Conservation (phyloP, 2,329 filamentous ascomycete genomes). For the Colletotrichum sp. region DNA sequence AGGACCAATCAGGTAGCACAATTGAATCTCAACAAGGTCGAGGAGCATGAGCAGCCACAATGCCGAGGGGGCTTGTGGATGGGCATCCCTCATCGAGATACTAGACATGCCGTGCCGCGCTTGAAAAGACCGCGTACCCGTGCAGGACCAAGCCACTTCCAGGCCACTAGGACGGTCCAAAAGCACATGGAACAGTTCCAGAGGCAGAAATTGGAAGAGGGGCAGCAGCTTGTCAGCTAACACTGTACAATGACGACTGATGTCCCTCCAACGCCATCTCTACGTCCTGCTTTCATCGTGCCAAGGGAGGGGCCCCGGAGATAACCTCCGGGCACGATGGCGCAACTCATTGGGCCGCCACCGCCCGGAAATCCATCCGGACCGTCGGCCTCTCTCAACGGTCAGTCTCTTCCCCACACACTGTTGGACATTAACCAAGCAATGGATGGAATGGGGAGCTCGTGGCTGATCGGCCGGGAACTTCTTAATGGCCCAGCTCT, state of each 20-base stretch:
- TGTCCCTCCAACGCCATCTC: not conserved
- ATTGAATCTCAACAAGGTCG: not conserved
- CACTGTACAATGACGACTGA: conserved; percentile 5
- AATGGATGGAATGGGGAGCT: not conserved
- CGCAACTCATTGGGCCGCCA: not conserved
- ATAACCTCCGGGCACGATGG: not conserved
- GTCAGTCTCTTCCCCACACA: not conserved
- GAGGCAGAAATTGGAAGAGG: not conserved
- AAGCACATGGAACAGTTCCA: not conserved
- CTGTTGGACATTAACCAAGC: not conserved
- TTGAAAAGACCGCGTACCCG: not conserved
- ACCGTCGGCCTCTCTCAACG: not conserved
- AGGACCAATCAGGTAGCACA: not conserved
- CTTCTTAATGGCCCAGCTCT: not conserved
- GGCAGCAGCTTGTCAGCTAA: not conserved
- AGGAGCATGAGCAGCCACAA: not conserved
- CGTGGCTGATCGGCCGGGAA: not conserved
- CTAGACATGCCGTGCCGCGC: not conserved
- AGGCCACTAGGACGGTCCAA: not conserved
- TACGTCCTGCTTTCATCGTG: conserved; percentile 4
- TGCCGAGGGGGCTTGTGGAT: not conserved
- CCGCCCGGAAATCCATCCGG: not conserved
- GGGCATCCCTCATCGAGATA: not conserved
- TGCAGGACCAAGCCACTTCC: not conserved
- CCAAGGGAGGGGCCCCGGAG: not conserved